Evolutionary conservation across 371 early-diverging fungal species (phyloP).

Genomic region (Dichotomocladium elegans): DNA sequence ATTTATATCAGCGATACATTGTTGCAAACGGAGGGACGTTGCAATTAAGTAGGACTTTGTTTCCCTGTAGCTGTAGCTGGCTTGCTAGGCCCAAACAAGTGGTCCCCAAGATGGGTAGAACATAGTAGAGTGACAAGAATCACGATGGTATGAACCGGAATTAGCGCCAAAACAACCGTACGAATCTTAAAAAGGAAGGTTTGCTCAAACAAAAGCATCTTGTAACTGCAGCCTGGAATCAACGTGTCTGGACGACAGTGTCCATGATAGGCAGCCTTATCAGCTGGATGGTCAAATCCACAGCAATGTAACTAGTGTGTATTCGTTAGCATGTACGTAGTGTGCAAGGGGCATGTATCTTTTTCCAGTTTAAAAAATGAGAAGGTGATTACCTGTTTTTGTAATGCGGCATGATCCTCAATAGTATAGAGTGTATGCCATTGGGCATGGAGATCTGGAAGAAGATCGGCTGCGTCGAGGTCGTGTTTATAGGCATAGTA

Average conservation of each 20-base stretch:
- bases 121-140: slow-evolving; percentile 19
- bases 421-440: not conserved
- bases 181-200: slow-evolving; percentile 17
- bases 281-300: slow-evolving; percentile 30
- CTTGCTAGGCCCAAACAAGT: slow-evolving; percentile 9
- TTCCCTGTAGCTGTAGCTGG: no score
- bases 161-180: slow-evolving; percentile 15
- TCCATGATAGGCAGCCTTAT: slow-evolving; percentile 26
- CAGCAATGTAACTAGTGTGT: slow-evolving; percentile 21
- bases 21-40: no score
- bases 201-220: slow-evolving; percentile 18
- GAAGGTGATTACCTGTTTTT: not conserved
- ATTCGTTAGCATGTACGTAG: no score
- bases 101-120: slow-evolving; percentile 19
- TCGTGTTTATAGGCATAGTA: no score
- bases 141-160: slow-evolving; percentile 18
- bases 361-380: not conserved
- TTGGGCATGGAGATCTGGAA: slow-evolving; percentile 11
- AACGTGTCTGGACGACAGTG: slow-evolving; percentile 23
- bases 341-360: no score
- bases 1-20: no score
- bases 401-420: not conserved
- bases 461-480: no score
- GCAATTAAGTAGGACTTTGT: no score
- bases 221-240: slow-evolving; percentile 32